Evolutionary conservation across 306 rosid genomes (phyloP).

Genomic region (Acacia melanoxylon): DNA sequence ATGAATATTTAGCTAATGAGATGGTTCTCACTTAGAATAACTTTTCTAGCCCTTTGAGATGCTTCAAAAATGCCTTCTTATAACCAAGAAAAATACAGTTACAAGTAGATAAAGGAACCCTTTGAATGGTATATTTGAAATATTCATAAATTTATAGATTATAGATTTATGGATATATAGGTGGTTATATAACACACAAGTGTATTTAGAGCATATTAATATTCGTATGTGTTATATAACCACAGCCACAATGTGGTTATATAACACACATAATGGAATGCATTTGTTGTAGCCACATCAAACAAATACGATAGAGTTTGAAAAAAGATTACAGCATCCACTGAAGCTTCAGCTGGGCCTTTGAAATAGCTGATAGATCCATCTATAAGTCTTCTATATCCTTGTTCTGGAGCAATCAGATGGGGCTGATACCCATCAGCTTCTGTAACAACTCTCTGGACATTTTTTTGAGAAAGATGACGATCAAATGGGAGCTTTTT

Average conservation of each 20-base stretch:
- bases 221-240: no score
- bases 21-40: constrained; percentile 15
- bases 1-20: background rate
- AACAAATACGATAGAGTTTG: constrained; percentile 22
- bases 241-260: no score
- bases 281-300: constrained; percentile 1
- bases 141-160: background rate
- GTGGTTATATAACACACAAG: background rate
- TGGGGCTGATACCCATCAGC: constrained; percentile 99
- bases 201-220: background rate
- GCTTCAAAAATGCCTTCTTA: constrained; percentile 17
- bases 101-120: constrained; percentile 2
- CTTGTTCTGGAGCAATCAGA: constrained; percentile 99
- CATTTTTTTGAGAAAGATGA: constrained; percentile 88
- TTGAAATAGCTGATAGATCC: constrained; percentile 90
- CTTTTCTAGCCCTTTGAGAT: background rate
- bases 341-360: constrained; percentile 99
- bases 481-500: constrained; percentile 97
- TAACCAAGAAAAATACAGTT: background rate
- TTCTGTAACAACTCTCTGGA: constrained; percentile 90
- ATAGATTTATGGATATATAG: background rate
- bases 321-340: constrained; percentile 81
- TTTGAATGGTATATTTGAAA: constrained; percentile 2
- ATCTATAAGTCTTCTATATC: constrained; percentile 95
- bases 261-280: no score